These are phyloP conservation scores for Heliamphora exappendiculata DNA, from an alignment of 148 eudicot genomes.

Conservation along the genomic window DNA sequence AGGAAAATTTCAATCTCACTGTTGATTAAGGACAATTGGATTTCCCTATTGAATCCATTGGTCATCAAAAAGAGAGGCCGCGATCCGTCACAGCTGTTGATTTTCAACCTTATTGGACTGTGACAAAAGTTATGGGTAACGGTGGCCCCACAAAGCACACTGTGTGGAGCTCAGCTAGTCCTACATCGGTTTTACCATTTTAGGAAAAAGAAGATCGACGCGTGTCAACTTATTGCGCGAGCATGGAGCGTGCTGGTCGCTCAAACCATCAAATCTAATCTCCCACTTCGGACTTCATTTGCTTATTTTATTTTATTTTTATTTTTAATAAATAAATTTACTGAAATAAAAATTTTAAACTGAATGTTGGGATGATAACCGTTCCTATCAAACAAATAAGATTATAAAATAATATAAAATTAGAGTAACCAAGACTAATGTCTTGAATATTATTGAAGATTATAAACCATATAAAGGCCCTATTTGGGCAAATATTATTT, in stretches of 20 bases:
- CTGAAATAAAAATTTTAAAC: too few species aligned
- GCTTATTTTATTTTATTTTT: neutral
- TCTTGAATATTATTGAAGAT: too few species aligned
- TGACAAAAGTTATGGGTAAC: neutral
- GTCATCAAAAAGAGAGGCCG: neutral
- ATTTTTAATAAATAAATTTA: too few species aligned
- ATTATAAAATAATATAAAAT: too few species aligned
- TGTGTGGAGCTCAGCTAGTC: neutral
- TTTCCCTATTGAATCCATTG: neutral
- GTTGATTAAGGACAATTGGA: neutral
- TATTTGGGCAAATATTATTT: neutral
- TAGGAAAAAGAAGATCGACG: neutral
- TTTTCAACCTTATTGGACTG: neutral
- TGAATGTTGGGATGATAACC: too few species aligned
- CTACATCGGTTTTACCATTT: neutral
- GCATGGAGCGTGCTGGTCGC: conserved; percentile 7
- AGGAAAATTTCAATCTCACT: neutral
- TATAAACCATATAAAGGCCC: too few species aligned
- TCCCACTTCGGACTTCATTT: neutral
- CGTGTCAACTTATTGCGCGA: conserved; percentile 1
- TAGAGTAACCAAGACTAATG: too few species aligned
- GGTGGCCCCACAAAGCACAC: neutral
- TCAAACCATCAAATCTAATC: neutral
- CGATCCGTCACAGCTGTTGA: neutral
- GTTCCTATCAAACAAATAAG: too few species aligned